These are phyloP conservation scores for Saturnispora gosingensis DNA, from an alignment of 805 yeast genomes.

Conservation along the genomic window DNA sequence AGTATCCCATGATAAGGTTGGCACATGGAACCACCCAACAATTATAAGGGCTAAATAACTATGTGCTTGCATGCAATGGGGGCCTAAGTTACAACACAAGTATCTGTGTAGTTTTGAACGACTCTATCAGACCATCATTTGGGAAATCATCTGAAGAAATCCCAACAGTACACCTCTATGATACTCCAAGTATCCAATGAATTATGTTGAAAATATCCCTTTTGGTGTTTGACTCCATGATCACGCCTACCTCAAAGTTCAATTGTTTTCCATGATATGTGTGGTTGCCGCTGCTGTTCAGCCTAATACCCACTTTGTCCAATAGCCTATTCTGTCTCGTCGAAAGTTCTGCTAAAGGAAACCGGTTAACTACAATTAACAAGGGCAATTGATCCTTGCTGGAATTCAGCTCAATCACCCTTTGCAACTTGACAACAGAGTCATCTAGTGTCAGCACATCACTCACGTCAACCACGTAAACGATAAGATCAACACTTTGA, in stretches of 20 bases:
- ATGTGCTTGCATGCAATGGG: neutral
- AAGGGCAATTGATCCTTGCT: constrained; percentile 16
- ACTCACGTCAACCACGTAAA: constrained; percentile 24
- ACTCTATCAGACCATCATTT: no score
- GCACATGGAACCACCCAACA: neutral
- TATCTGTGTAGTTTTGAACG: no score
- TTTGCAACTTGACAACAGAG: constrained; percentile 17
- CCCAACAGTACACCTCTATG: neutral
- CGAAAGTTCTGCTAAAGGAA: constrained; percentile 16
- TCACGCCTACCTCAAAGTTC: neutral
- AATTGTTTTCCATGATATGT: neutral
- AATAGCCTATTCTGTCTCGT: neutral
- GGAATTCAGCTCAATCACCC: constrained; percentile 17
- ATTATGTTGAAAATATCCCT: neutral
- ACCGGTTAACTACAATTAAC: constrained; percentile 25
- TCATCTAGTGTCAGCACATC: constrained; percentile 21
- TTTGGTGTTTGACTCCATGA: neutral
- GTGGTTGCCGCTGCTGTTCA: neutral
- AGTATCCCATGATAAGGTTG: neutral
- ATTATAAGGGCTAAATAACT: neutral
- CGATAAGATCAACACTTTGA: constrained; percentile 14
- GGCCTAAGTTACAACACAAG: no score
- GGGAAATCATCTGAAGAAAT: no score
- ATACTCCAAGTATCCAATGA: neutral
- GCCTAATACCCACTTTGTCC: neutral